Percentiles rank a stretch among this genome's conserved stretches.
Conservation (phyloP, 2,329 filamentous ascomycete species). For the Chaetomium strumarium region DNA sequence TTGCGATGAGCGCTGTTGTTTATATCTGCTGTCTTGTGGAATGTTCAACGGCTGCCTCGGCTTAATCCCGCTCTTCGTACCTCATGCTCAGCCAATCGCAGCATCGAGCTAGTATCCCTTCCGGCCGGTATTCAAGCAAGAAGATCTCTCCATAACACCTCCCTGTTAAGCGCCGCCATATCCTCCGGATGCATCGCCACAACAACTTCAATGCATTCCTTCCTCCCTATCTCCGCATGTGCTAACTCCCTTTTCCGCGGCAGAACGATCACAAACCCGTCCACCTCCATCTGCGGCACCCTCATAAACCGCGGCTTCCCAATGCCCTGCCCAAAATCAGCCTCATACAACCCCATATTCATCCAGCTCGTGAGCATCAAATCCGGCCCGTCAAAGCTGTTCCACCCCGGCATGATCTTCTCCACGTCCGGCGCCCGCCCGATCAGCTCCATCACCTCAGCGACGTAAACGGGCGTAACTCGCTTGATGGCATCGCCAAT, state of each 20-base stretch:
- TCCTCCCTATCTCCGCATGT: not conserved
- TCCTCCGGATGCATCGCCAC: slow-evolving; percentile 4
- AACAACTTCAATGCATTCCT: slow-evolving; percentile 8
- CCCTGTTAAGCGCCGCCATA: slow-evolving; percentile 2
- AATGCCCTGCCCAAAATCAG: slow-evolving; percentile 12
- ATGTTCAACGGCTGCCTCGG: too few species aligned
- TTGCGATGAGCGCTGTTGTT: too few species aligned
- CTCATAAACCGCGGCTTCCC: slow-evolving; percentile 10
- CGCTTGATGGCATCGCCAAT: not conserved
- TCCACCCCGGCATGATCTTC: not conserved
- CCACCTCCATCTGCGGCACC: not conserved
- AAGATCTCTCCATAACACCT: not conserved
- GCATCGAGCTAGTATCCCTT: too few species aligned
- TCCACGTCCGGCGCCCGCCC: not conserved
- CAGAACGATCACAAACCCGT: slow-evolving; percentile 6
- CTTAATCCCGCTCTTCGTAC: too few species aligned
- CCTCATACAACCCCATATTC: slow-evolving; percentile 13
- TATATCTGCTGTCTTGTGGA: too few species aligned
- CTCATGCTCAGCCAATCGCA: too few species aligned
- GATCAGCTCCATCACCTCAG: slow-evolving; percentile 4
- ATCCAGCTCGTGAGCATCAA: slow-evolving; percentile 15
- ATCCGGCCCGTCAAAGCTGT: not conserved
- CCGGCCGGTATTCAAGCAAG: not conserved
- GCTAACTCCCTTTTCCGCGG: slow-evolving; percentile 1
- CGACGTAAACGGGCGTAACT: slow-evolving; percentile 1